These are phyloP conservation scores for Melampsora abietis-canadensis DNA, from an alignment of 1,284 basidiomycete species.

Conservation along the genomic window DNA sequence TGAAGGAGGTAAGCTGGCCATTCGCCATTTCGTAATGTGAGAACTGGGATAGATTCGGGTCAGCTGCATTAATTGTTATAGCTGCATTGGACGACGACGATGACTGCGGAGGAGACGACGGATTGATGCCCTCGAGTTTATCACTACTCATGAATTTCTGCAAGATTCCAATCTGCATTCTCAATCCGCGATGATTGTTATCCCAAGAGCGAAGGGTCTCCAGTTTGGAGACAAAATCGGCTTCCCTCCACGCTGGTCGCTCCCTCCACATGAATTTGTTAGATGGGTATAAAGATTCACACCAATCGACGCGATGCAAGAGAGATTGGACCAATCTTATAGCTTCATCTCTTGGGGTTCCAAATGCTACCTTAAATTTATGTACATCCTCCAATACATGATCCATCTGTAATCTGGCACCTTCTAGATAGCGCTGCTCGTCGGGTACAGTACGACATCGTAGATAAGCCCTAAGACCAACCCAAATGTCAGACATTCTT, in stretches of 20 bases:
- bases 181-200: constrained; percentile 72
- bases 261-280: constrained; percentile 74
- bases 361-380: constrained; percentile 28
- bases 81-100: constrained; percentile 58
- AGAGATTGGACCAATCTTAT: constrained; percentile 69
- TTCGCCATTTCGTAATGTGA: constrained; percentile 40
- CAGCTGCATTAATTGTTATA: constrained; percentile 48
- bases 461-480: constrained; percentile 48
- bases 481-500: constrained; percentile 45
- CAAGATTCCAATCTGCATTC: constrained; percentile 71
- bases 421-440: constrained; percentile 32
- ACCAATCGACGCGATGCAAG: constrained; percentile 74
- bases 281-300: constrained; percentile 81
- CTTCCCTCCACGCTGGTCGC: constrained; percentile 67
- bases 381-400: constrained; percentile 36
- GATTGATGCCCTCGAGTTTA: constrained; percentile 77
- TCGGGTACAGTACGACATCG: constrained; percentile 68
- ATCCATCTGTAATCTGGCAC: constrained; percentile 36
- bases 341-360: constrained; percentile 21
- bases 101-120: constrained; percentile 61
- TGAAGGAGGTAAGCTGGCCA: constrained; percentile 12
- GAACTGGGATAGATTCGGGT: constrained; percentile 49
- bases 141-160: constrained; percentile 88
- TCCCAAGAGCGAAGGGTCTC: constrained; percentile 87
- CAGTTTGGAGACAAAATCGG: constrained; percentile 69